phyloP scores from a whole-genome alignment of 441 rosid genomes.

The Erodium trifolium region DNA sequence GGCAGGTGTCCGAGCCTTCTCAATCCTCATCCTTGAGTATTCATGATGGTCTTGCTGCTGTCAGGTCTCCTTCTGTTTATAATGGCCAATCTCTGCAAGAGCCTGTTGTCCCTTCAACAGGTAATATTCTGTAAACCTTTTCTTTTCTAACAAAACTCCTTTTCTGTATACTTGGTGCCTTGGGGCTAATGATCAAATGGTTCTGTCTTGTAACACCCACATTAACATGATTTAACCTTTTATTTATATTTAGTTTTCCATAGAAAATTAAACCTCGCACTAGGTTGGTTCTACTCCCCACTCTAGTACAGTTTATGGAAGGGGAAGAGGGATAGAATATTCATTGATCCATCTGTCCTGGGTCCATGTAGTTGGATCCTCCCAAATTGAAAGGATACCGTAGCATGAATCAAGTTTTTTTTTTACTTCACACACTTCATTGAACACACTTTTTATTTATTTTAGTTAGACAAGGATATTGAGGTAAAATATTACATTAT shows the following conservation, averaged over 20 bases:
- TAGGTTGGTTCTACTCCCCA: not conserved
- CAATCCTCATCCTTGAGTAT: conserved; percentile 22
- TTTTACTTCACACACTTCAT: not conserved
- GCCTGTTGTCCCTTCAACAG: conserved; percentile 21
- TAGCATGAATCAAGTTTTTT: not conserved
- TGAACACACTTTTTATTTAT: not conserved
- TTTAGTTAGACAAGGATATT: no score
- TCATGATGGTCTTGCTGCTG: conserved; percentile 24
- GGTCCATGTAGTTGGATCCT: not conserved
- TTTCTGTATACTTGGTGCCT: not conserved
- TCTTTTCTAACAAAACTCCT: not conserved
- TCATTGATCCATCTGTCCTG: not conserved
- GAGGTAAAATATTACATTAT: no score
- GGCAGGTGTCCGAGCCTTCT: conserved; percentile 24
- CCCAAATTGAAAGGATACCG: not conserved
- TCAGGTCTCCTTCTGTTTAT: conserved; percentile 22
- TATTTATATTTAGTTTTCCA: not conserved
- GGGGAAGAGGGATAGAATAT: not conserved
- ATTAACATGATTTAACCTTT: not conserved
- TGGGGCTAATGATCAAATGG: not conserved
- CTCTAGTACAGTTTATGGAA: not conserved
- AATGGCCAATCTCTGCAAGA: conserved; percentile 29
- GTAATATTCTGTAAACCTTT: conserved; percentile 17
- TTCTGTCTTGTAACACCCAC: not conserved
- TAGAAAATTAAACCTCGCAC: not conserved